A percentile compares a stretch with the other conserved stretches of the same genome.
Evolutionary conservation across 2,329 filamentous ascomycete species (phyloP).

Genomic region (Aureobasidium sp.): DNA sequence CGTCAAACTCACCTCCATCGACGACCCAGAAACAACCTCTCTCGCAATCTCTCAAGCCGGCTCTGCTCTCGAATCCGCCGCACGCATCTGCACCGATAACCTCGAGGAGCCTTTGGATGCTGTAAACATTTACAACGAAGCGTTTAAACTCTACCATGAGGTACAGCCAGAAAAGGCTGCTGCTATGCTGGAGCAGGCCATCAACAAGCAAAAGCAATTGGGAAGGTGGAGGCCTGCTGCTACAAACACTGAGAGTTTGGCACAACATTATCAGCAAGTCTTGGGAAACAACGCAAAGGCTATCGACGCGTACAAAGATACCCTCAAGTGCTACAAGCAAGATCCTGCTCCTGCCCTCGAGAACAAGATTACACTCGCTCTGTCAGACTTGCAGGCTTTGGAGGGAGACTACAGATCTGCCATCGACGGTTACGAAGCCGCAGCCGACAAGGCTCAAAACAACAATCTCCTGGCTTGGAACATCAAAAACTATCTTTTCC

Average conservation of each 20-base stretch:
- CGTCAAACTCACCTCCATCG: slow-evolving; percentile 15
- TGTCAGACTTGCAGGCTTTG: slow-evolving; percentile 86
- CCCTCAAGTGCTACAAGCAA: slow-evolving; percentile 86
- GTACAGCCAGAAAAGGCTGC: slow-evolving; percentile 86
- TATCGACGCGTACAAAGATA: slow-evolving; percentile 78
- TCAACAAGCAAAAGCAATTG: slow-evolving; percentile 87
- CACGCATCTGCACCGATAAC: slow-evolving; percentile 80
- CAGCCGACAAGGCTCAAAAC: slow-evolving; percentile 77
- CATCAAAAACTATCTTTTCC: slow-evolving; percentile 96
- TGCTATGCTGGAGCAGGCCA: slow-evolving; percentile 80
- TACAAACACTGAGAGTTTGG: slow-evolving; percentile 89
- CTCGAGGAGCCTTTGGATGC: slow-evolving; percentile 95
- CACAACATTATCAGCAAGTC: slow-evolving; percentile 86
- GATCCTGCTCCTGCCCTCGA: slow-evolving; percentile 90
- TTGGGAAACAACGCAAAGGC: slow-evolving; percentile 82
- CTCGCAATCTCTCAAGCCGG: slow-evolving; percentile 66
- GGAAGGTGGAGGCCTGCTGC: slow-evolving; percentile 94
- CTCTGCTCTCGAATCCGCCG: slow-evolving; percentile 90
- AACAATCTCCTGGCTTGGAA: slow-evolving; percentile 96
- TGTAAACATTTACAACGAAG: slow-evolving; percentile 87
- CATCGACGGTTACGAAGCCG: slow-evolving; percentile 84
- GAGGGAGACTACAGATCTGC: slow-evolving; percentile 87
- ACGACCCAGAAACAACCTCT: slow-evolving; percentile 6
- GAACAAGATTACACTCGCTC: slow-evolving; percentile 95
- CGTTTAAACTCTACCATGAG: slow-evolving; percentile 95